Percentiles rank a stretch among this genome's conserved stretches.
Evolutionary conservation across 2,329 filamentous ascomycete species (phyloP).

Genomic region (Phialocephala subalpina): DNA sequence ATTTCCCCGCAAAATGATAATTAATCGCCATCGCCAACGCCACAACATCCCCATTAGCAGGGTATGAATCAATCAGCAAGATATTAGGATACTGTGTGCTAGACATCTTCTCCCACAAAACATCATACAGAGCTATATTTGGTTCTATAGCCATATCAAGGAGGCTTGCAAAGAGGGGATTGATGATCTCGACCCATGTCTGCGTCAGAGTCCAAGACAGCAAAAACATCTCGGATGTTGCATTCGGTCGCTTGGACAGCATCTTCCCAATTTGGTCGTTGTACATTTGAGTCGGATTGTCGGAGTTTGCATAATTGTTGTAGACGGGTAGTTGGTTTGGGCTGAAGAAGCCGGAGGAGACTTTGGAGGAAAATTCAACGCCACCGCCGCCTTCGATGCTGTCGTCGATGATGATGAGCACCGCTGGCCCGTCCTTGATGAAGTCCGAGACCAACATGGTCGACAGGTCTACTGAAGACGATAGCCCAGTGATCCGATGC

Average conservation of each 20-base stretch:
- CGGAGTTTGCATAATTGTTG: background rate
- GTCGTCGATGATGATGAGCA: background rate
- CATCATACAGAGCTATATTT: no score
- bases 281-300: background rate
- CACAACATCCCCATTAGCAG: no score
- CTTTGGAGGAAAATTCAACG: background rate
- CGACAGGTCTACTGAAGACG: no score
- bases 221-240: background rate
- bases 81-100: no score
- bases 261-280: background rate
- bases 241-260: background rate
- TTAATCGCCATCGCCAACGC: no score
- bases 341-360: background rate
- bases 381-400: background rate
- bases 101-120: no score
- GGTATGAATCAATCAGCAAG: no score
- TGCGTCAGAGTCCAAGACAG: background rate
- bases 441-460: no score
- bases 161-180: no score
- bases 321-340: background rate
- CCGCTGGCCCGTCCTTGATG: background rate
- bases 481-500: background rate
- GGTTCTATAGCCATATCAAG: no score
- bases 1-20: no score
- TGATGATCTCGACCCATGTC: no score